phyloP scores from a whole-genome alignment of 106 monocot genomes.

The Xerophyta viscosa region DNA sequence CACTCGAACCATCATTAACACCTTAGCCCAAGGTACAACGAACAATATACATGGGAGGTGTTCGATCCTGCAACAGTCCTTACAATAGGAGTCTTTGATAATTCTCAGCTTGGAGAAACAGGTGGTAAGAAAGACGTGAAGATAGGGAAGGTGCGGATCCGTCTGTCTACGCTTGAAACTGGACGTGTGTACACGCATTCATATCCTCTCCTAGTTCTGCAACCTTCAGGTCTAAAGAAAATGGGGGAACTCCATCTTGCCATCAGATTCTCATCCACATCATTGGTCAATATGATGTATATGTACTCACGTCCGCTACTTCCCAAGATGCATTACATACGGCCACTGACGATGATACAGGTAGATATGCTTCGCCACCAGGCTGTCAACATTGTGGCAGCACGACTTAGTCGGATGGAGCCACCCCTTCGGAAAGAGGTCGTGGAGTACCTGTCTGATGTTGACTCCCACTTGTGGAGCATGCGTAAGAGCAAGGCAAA shows the following conservation, averaged over 20 bases:
- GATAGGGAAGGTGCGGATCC: no score
- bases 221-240: no score
- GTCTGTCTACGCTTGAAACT: no score
- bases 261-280: no score
- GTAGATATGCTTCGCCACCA: constrained; percentile 3
- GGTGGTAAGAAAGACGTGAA: constrained; percentile 5
- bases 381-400: constrained; percentile 1
- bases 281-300: no score
- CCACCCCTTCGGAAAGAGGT: constrained; percentile 5
- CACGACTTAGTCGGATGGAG: constrained; percentile 5
- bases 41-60: constrained; percentile 12
- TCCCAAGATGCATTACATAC: constrained; percentile 7
- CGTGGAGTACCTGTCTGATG: constrained; percentile 6
- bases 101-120: background rate
- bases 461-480: constrained; percentile 12
- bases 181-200: no score
- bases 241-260: no score
- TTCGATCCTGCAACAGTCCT: constrained; percentile 7
- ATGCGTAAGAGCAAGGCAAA: constrained; percentile 14
- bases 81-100: constrained; percentile 6
- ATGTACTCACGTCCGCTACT: no score
- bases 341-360: constrained; percentile 1
- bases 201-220: no score
- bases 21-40: constrained; percentile 6
- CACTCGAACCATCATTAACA: constrained; percentile 1